Evolutionary conservation across 768 basidiomycete genomes (phyloP), one percentile per base, ranked within the genome.

Genomic region (Hericium rajendrae): DNA sequence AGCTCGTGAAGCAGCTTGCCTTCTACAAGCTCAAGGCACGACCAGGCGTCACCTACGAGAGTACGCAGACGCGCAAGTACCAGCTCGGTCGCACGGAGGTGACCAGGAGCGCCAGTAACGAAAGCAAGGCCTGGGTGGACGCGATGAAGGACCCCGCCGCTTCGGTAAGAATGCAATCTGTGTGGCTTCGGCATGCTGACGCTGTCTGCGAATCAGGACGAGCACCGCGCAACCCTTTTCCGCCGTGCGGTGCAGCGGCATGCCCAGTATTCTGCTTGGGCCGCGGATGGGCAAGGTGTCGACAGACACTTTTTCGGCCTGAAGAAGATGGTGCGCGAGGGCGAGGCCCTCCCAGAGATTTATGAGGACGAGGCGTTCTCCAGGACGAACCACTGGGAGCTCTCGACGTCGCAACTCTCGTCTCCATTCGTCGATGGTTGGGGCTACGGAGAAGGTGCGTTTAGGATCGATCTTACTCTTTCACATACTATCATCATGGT

Each of bases 291-390:
- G 1, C 85, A 90, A 69, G 97, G 94, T 48, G 92, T 99, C 20
- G 95, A 98, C 71, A 78, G 95, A 38, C 97, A 99, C 71, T 74
- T 98, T 59, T 97, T 94, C 70, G 97, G 94, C 8, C 73, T 99
- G 64, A 94, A 90, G 75, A 88, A 85, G 75, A 73, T 90, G 64
- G 63, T 97, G 50, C 73, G 77, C 54, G 80, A 82, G 10, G 89
- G 84, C 28, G 94, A 97, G 70, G 65, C 73, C 38, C 59, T 85
- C 38, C 94, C 91, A 0, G 81, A 71, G 60, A 74, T 97, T 2
- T 94, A 91, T 74, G 77, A 67, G 51, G 93, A 97, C 65, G 71
- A 72, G 54, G 83, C 86, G 8, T 95, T 78, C 66, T 65, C 74
- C 6, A 77, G 76, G 68, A 88, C 86, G 48, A 82, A 70, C 60